A percentile compares a stretch with the other conserved stretches of the same genome.
phyloP scores from a whole-genome alignment of 2,329 filamentous ascomycete species.

The Curvularia lunata region DNA sequence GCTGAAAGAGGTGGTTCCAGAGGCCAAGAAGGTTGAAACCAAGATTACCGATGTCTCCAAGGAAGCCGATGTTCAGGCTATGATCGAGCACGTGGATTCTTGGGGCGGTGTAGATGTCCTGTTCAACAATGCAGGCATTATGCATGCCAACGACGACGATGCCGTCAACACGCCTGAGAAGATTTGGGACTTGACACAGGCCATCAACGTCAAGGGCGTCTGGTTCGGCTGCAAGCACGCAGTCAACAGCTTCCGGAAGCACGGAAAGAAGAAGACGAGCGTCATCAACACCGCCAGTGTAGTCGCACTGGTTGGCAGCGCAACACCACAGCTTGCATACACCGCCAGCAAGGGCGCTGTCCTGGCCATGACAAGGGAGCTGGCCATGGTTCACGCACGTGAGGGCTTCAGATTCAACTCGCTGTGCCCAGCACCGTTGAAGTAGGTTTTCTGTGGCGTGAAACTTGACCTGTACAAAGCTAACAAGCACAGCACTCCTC shows the following conservation, averaged over 20 bases:
- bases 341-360: constrained; percentile 94
- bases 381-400: constrained; percentile 89
- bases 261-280: constrained; percentile 78
- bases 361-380: constrained; percentile 84
- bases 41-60: constrained; percentile 81
- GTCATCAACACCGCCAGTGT: constrained; percentile 94
- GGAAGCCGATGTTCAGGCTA: constrained; percentile 76
- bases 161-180: constrained; percentile 84
- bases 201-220: constrained; percentile 97
- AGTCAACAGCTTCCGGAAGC: constrained; percentile 76
- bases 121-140: constrained; percentile 98
- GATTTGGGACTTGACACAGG: constrained; percentile 93
- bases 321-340: constrained; percentile 89
- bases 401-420: constrained; percentile 91
- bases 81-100: constrained; percentile 75
- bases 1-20: constrained; percentile 73
- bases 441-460: constrained; percentile 55
- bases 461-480: neutral
- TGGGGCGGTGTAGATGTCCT: constrained; percentile 91
- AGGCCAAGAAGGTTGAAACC: constrained; percentile 65
- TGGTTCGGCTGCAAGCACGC: constrained; percentile 96
- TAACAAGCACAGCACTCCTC: constrained; percentile 67
- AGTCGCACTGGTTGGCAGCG: constrained; percentile 84
- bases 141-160: constrained; percentile 73
- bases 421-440: constrained; percentile 87